A percentile compares a stretch with the other conserved stretches of the same genome.
phyloP scores from a whole-genome alignment of 148 eudicot species.

The Vaccinium darrowii region DNA sequence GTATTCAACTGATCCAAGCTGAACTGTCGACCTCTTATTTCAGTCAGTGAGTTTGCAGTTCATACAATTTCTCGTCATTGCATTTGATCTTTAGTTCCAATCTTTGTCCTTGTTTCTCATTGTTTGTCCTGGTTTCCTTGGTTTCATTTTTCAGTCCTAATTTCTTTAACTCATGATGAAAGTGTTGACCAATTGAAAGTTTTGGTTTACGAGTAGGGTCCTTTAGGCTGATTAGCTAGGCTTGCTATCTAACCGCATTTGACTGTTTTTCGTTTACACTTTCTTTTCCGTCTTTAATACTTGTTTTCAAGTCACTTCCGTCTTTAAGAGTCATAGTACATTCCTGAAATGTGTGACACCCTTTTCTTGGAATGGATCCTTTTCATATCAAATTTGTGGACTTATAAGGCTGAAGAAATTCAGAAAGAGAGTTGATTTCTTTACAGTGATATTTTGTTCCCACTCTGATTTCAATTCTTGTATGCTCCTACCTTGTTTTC shows the following conservation, averaged over 20 bases:
- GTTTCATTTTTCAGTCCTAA: neutral
- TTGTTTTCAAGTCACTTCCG: neutral
- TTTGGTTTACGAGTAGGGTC: too few species aligned
- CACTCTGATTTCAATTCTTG: neutral
- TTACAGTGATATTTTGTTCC: neutral
- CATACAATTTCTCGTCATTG: neutral
- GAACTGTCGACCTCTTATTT: neutral
- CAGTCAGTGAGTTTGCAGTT: neutral
- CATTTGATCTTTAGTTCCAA: neutral
- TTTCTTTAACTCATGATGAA: too few species aligned
- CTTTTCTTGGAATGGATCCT: neutral
- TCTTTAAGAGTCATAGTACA: neutral
- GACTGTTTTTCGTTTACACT: neutral
- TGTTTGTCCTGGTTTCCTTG: neutral
- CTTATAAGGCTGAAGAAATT: neutral
- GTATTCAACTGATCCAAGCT: neutral
- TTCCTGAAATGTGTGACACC: neutral
- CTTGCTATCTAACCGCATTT: too few species aligned
- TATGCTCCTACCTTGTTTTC: neutral
- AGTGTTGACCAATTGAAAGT: too few species aligned
- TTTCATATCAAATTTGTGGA: neutral
- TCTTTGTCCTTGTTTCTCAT: neutral
- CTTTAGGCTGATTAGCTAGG: neutral
- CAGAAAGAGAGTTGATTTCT: neutral
- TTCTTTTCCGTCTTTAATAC: neutral